These are phyloP conservation scores for Teunomyces funiuensis DNA, from an alignment of 805 yeast species.

Conservation along the genomic window DNA sequence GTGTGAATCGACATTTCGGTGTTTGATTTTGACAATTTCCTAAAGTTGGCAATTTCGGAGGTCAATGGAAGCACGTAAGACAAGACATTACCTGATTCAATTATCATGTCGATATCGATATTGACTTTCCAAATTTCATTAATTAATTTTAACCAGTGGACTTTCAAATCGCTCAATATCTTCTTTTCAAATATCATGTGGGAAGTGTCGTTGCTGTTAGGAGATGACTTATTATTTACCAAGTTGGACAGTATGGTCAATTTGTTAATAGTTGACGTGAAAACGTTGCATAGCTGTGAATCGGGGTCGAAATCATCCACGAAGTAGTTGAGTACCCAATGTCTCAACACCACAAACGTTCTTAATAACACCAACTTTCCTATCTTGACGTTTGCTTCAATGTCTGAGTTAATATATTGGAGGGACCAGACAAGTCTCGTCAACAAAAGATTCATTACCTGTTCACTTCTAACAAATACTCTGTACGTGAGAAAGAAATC, in stretches of 20 bases:
- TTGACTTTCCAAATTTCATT: slow-evolving; percentile 32
- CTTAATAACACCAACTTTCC: slow-evolving; percentile 74
- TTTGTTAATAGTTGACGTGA: slow-evolving; percentile 51
- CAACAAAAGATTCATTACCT: slow-evolving; percentile 59
- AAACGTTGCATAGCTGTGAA: slow-evolving; percentile 32
- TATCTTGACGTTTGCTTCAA: slow-evolving; percentile 29
- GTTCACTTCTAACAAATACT: slow-evolving; percentile 57
- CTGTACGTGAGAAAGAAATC: slow-evolving; percentile 88
- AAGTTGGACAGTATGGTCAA: slow-evolving; percentile 31
- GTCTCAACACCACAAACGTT: slow-evolving; percentile 83
- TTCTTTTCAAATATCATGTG: slow-evolving; percentile 35
- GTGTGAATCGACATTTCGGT: slow-evolving; percentile 42
- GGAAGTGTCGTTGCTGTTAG: slow-evolving; percentile 5
- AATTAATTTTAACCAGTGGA: slow-evolving; percentile 38
- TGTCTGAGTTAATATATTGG: slow-evolving; percentile 35
- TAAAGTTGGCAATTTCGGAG: slow-evolving; percentile 20
- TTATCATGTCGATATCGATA: slow-evolving; percentile 19
- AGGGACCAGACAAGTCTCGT: slow-evolving; percentile 75
- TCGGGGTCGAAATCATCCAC: slow-evolving; percentile 64
- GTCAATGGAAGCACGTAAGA: slow-evolving; percentile 26
- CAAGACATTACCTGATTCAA: slow-evolving; percentile 13
- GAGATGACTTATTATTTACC: slow-evolving; percentile 13
- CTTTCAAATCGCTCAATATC: slow-evolving; percentile 39
- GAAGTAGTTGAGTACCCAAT: slow-evolving; percentile 88
- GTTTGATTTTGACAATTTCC: slow-evolving; percentile 28